A percentile compares a stretch with the other conserved stretches of the same genome.
These are phyloP conservation scores for Termitomyces sp. DNA, from an alignment of 768 basidiomycete genomes.

Conservation along the genomic window DNA sequence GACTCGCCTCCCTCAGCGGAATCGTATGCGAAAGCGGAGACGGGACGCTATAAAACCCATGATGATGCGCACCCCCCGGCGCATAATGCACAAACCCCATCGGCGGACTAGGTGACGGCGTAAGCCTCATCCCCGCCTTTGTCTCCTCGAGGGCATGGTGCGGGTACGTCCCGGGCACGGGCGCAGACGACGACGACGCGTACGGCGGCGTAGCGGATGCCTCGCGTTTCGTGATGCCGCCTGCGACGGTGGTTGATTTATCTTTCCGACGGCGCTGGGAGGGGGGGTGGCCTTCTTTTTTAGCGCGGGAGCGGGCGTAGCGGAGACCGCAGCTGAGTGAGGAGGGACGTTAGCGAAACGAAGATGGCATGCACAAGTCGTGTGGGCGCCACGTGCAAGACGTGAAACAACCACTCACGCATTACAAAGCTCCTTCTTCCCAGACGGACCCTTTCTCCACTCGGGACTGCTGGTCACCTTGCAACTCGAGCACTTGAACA, in stretches of 20 bases:
- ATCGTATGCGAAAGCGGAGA: slow-evolving; percentile 48
- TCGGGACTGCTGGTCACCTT: slow-evolving; percentile 81
- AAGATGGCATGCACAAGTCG: neutral
- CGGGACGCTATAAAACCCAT: slow-evolving; percentile 43
- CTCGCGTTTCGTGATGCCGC: slow-evolving; percentile 33
- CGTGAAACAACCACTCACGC: slow-evolving; percentile 54
- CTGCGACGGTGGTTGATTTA: slow-evolving; percentile 26
- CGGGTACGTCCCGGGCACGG: slow-evolving; percentile 36
- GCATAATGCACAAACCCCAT: slow-evolving; percentile 60
- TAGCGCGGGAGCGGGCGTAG: slow-evolving; percentile 83
- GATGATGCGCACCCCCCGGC: slow-evolving; percentile 32
- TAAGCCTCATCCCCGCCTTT: slow-evolving; percentile 30
- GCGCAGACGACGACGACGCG: slow-evolving; percentile 34
- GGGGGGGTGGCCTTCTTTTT: slow-evolving; percentile 70
- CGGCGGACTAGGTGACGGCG: slow-evolving; percentile 67
- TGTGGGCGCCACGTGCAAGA: neutral
- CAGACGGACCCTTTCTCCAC: slow-evolving; percentile 89
- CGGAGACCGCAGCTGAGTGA: slow-evolving; percentile 71
- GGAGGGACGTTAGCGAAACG: neutral
- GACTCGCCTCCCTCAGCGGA: slow-evolving; percentile 19
- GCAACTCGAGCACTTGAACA: slow-evolving; percentile 75
- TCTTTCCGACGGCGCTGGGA: slow-evolving; percentile 65
- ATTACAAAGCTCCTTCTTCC: slow-evolving; percentile 90
- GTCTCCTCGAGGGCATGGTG: slow-evolving; percentile 32
- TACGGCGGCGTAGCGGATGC: slow-evolving; percentile 31